These are phyloP conservation scores for Trichoderma gamsii DNA, from an alignment of 495 filamentous ascomycete genomes.

Conservation along the genomic window DNA sequence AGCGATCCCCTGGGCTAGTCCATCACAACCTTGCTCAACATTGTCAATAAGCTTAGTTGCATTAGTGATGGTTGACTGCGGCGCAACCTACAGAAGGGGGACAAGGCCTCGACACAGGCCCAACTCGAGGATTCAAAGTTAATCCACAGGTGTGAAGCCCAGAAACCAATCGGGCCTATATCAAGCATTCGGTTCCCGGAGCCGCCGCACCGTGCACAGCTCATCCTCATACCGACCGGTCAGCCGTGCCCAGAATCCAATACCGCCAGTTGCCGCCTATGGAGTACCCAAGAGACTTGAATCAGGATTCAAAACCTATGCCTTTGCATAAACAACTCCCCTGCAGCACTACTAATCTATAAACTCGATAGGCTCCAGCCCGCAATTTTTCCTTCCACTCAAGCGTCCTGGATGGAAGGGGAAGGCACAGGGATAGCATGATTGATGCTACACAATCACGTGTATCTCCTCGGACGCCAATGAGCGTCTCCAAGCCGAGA, in stretches of 20 bases:
- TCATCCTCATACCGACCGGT: neutral
- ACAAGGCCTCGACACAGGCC: neutral
- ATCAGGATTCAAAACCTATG: too few species aligned
- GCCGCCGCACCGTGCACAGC: neutral
- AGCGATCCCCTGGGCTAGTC: neutral
- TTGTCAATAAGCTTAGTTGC: constrained; percentile 6
- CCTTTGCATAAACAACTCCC: too few species aligned
- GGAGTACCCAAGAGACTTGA: too few species aligned
- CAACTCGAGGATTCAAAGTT: neutral
- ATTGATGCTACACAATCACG: too few species aligned
- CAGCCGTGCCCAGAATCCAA: neutral
- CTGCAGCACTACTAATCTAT: too few species aligned
- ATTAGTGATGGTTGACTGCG: neutral
- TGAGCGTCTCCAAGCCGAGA: neutral
- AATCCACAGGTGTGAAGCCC: too few species aligned
- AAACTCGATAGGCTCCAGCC: too few species aligned
- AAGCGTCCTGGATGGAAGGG: too few species aligned
- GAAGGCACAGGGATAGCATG: too few species aligned
- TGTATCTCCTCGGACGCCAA: too few species aligned
- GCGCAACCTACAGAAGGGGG: neutral
- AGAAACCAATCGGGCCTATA: constrained; percentile 8
- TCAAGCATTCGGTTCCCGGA: neutral
- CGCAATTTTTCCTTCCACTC: too few species aligned
- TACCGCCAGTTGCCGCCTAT: neutral
- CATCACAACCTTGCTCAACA: neutral